Conservation (phyloP, 345 rosid species). For the Cardamine occulta region DNA sequence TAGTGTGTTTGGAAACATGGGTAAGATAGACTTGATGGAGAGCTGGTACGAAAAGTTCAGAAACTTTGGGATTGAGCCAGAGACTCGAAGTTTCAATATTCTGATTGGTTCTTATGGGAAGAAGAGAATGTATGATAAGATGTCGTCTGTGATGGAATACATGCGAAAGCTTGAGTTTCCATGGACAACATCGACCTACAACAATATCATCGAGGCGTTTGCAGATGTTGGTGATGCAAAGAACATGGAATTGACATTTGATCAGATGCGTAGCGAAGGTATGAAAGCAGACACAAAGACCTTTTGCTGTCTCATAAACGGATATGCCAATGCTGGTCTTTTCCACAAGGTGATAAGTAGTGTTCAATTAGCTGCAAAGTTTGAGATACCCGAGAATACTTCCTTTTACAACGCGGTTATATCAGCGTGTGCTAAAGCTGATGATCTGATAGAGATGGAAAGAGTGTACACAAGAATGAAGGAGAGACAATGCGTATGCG, state of each 20-base stretch:
- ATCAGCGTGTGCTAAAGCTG: slow-evolving; percentile 75
- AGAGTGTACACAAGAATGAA: slow-evolving; percentile 80
- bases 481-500: slow-evolving; percentile 61
- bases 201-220: slow-evolving; percentile 90
- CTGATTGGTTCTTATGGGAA: slow-evolving; percentile 89
- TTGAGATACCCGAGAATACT: slow-evolving; percentile 74
- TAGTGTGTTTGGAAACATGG: slow-evolving; percentile 82
- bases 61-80: slow-evolving; percentile 79
- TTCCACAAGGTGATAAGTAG: slow-evolving; percentile 77
- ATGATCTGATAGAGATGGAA: slow-evolving; percentile 93
- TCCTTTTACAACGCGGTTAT: slow-evolving; percentile 71
- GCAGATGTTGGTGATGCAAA: slow-evolving; percentile 88
- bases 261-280: slow-evolving; percentile 84
- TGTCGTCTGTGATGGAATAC: slow-evolving; percentile 95
- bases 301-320: slow-evolving; percentile 76
- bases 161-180: slow-evolving; percentile 89
- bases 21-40: slow-evolving; percentile 84
- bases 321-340: slow-evolving; percentile 81
- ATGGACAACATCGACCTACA: slow-evolving; percentile 90
- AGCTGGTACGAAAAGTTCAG: slow-evolving; percentile 91
- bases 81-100: slow-evolving; percentile 82
- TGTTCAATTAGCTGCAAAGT: slow-evolving; percentile 73
- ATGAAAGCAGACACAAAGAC: slow-evolving; percentile 92
- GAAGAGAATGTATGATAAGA: slow-evolving; percentile 85
- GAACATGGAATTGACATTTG: slow-evolving; percentile 80